Evolutionary conservation across 108 stramenopile species (phyloP), one percentile per base, ranked within the genome.

Genomic region (Bacterosira constricta): DNA sequence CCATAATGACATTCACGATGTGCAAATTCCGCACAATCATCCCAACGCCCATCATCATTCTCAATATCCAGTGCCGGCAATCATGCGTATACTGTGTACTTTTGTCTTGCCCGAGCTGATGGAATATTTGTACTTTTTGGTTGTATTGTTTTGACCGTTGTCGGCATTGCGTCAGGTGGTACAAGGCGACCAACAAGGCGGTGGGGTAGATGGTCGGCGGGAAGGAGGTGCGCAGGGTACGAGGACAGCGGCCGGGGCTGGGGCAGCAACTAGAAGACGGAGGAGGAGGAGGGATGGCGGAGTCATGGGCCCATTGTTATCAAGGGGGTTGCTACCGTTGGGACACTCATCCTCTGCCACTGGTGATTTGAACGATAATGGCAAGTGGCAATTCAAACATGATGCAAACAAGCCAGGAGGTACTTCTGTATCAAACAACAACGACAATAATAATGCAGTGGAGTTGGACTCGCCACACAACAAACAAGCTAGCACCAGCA

Each of bases 91-190:
- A 30, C n/a, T 63, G 10, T 54, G 73, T 0, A 49, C 73, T 23
- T 66, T 56, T 4, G 54, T 68, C 18, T 31, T 74, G n/a, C 57
- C 73, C 4, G 73, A 74, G 10, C 36, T 74, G 65, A 20, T 42
- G 26, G 73, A 74, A 44, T 74, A 67, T 60, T 31, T 74, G 12
- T 74, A 42, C 55, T 74, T 74, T 46, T 17, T 74, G 54, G 56
- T 74, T n/a, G 73, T 65, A 11, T 68, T 74, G 2, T n/a, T n/a
- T n/a, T n/a, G n/a, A n/a, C n/a, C n/a, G n/a, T n/a, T n/a, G n/a
- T n/a, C n/a, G n/a, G n/a, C n/a, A n/a, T n/a, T n/a, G n/a, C n/a
- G n/a, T n/a, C n/a, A n/a, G n/a, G n/a, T n/a, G n/a, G n/a, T n/a
- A n/a, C n/a, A n/a, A n/a, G n/a, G n/a, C n/a, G n/a, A n/a, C n/a